These are phyloP conservation scores for Laetiporus sulphureus DNA, from an alignment of 1,284 basidiomycete genomes.

Conservation along the genomic window DNA sequence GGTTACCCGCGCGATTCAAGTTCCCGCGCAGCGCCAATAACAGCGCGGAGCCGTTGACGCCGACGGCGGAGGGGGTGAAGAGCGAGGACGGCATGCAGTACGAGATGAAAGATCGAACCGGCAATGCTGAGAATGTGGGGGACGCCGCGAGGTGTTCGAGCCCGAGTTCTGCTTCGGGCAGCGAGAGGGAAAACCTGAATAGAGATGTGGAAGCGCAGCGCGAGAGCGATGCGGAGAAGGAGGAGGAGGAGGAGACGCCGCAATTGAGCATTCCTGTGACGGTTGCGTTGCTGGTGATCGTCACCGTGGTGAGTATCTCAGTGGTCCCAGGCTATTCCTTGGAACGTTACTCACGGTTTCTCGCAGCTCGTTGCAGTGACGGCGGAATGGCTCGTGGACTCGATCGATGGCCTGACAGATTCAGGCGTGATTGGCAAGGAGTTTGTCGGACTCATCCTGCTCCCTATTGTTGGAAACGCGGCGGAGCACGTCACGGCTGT, in stretches of 20 bases:
- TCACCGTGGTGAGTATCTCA: slow-evolving; percentile 54
- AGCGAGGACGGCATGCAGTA: neutral
- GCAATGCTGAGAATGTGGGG: no score
- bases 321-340: neutral
- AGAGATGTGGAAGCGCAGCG: slow-evolving; percentile 11
- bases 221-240: slow-evolving; percentile 22
- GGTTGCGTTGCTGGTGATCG: slow-evolving; percentile 44
- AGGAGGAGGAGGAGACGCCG: slow-evolving; percentile 42
- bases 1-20: no score
- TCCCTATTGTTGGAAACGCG: slow-evolving; percentile 85
- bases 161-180: no score
- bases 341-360: neutral
- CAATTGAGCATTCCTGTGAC: slow-evolving; percentile 49
- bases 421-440: slow-evolving; percentile 56
- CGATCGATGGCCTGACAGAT: slow-evolving; percentile 62
- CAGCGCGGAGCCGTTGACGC: slow-evolving; percentile 7
- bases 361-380: slow-evolving; percentile 67
- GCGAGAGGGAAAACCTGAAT: no score
- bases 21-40: neutral
- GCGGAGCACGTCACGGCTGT: slow-evolving; percentile 89
- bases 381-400: slow-evolving; percentile 82
- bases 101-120: slow-evolving; percentile 7
- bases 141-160: no score
- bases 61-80: neutral
- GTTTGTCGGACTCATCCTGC: slow-evolving; percentile 81